Evolutionary conservation across 177 flowering plant species (phyloP).

Genomic region (Telopea speciosissima): DNA sequence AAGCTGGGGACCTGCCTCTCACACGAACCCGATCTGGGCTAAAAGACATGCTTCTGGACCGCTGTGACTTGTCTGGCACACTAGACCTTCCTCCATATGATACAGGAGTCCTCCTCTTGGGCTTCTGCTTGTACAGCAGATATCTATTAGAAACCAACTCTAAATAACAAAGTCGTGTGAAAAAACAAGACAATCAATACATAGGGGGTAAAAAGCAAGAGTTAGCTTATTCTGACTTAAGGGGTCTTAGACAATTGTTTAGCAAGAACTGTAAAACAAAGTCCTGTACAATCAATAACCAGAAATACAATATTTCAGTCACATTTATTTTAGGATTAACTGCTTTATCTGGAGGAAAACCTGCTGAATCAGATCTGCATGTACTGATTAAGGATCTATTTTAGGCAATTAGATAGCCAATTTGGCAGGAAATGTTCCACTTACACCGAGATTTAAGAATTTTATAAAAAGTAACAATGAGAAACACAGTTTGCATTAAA

Average conservation of each 20-base stretch:
- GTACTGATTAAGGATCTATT: too few species aligned
- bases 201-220: background rate
- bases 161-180: background rate
- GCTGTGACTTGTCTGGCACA: constrained; percentile 87
- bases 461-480: too few species aligned
- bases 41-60: constrained; percentile 92
- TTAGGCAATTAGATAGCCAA: too few species aligned
- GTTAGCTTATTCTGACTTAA: background rate
- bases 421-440: too few species aligned
- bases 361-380: too few species aligned
- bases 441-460: too few species aligned
- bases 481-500: too few species aligned
- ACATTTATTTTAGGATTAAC: too few species aligned
- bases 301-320: too few species aligned
- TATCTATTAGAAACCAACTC: constrained; percentile 6
- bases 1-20: constrained; percentile 97
- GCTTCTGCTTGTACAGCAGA: constrained; percentile 53
- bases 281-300: too few species aligned
- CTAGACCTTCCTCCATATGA: constrained; percentile 85
- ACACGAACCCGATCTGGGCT: constrained; percentile 93
- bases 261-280: background rate
- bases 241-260: background rate
- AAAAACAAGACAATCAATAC: background rate
- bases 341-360: too few species aligned
- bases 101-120: constrained; percentile 73